These are phyloP conservation scores for Xylaria sp. DNA, from an alignment of 2,329 filamentous ascomycete species.

Conservation along the genomic window DNA sequence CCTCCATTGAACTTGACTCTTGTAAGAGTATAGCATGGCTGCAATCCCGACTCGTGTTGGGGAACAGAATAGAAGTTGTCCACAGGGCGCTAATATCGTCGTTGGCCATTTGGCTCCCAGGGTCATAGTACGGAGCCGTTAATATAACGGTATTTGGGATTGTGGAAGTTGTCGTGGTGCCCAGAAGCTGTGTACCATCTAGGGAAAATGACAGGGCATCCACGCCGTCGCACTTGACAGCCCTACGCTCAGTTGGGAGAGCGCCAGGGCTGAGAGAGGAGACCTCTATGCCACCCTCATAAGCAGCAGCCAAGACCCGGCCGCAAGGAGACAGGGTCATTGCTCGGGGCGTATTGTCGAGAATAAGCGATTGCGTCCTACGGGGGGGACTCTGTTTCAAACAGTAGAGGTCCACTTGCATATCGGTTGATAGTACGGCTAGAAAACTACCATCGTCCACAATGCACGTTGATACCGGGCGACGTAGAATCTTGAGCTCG, in stretches of 20 bases:
- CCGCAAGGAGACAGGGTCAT: slow-evolving; percentile 85
- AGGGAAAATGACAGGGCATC: slow-evolving; percentile 80
- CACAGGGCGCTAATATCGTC: slow-evolving; percentile 79
- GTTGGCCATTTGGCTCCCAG: slow-evolving; percentile 71
- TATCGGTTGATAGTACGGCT: slow-evolving; percentile 82
- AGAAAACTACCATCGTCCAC: slow-evolving; percentile 80
- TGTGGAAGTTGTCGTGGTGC: slow-evolving; percentile 74
- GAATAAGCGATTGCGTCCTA: slow-evolving; percentile 77
- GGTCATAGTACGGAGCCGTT: slow-evolving; percentile 83
- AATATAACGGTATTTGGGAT: slow-evolving; percentile 79
- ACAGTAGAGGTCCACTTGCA: slow-evolving; percentile 88
- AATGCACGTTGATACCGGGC: slow-evolving; percentile 81
- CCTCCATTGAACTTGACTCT: slow-evolving; percentile 70
- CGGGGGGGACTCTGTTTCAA: slow-evolving; percentile 72
- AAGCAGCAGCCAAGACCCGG: slow-evolving; percentile 84
- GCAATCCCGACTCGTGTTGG: slow-evolving; percentile 81
- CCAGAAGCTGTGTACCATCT: slow-evolving; percentile 81
- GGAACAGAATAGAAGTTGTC: slow-evolving; percentile 88
- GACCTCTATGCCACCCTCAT: slow-evolving; percentile 89
- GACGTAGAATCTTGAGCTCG: slow-evolving; percentile 81
- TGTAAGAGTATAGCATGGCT: slow-evolving; percentile 79
- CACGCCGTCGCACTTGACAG: slow-evolving; percentile 81
- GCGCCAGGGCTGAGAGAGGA: slow-evolving; percentile 75
- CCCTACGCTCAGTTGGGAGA: slow-evolving; percentile 73
- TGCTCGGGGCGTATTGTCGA: slow-evolving; percentile 81